Base-by-base conservation (phyloP, 495 filamentous ascomycete genomes). In the Jackrogersella minutella region DNA sequence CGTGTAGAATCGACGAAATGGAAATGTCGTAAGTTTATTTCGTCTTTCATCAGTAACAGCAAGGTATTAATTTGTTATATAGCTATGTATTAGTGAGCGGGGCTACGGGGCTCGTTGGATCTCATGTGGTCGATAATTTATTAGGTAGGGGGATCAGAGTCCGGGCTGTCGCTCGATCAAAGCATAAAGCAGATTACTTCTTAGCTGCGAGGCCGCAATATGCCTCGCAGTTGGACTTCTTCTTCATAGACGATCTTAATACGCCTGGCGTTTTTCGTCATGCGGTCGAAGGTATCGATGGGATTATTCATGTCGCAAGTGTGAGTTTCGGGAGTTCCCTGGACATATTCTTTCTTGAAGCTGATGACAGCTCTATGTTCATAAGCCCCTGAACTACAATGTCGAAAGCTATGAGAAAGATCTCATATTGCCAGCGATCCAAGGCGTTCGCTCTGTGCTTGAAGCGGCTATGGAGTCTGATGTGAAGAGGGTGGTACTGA, bases 401-500 rank as follows among this genome's bases (percentile, higher is more conserved):
- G 40, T 44, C 16, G 40, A 44, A 16, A 19, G 10, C 19, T 44
- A 44, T 11, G 40, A 44, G 40, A 17, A 10, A 22, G 40, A 44
- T 44, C 40, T 44, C 14, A 22, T 44, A 44, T 44, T 44, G 5
- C 40, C 40, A 11, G 40, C 40, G 8, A 44, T 44, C 10, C 40
- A 22, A 10, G 40, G 40, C 10, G 40, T 44, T 44, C 40, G 16
- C 14, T 44, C 40, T 19, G 16, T 44, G 2, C 40, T 44, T 19
- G 40, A 44, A 19, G 40, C 40, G 19, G 14, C 16, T 22, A 8
- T 16, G 16, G n/a, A 44, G 10, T 44, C 50, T 2, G 2, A 22
- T 2, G 90, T 93, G 21, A 92, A 91, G 78, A 75, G 84, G 28
- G 86, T 93, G 7, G 88, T 89, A 22, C 83, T 93, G 58, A 93